Conservation (phyloP, 108 stramenopile genomes). For the Cyclotella kingstonii region DNA sequence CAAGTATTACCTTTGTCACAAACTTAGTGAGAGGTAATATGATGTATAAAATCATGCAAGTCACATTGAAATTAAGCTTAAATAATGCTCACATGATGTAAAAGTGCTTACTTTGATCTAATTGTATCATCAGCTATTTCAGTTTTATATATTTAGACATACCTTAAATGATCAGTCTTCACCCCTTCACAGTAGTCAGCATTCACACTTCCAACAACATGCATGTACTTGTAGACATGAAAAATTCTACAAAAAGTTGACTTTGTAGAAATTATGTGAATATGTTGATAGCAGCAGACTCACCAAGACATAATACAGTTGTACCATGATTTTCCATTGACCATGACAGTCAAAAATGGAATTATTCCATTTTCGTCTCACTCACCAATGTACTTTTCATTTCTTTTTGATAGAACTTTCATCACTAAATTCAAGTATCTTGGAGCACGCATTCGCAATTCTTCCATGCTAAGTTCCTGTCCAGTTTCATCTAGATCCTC, state of each 20-base stretch:
- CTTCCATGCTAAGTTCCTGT: constrained; percentile 44
- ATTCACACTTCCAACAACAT: background rate
- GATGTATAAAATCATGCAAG: no score
- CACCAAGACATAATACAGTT: background rate
- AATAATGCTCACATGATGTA: no score
- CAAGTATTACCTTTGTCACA: no score
- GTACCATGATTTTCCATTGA: background rate
- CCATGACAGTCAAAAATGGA: background rate
- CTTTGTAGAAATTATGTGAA: background rate
- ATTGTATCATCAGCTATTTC: no score
- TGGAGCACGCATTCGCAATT: constrained; percentile 29
- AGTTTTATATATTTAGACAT: constrained; percentile 15
- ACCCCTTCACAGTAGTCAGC: no score
- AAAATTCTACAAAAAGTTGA: background rate
- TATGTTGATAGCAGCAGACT: background rate
- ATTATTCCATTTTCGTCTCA: constrained; percentile 1
- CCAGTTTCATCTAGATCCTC: constrained; percentile 28
- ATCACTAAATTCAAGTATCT: constrained; percentile 35
- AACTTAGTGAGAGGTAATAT: no score
- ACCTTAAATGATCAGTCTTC: background rate
- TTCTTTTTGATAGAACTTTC: constrained; percentile 15
- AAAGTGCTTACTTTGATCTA: no score
- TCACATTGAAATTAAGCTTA: no score
- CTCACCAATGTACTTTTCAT: constrained; percentile 4
- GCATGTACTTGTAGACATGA: background rate